phyloP scores from a whole-genome alignment of 2,329 filamentous ascomycete species.

The Pestalotiopsis sp. region DNA sequence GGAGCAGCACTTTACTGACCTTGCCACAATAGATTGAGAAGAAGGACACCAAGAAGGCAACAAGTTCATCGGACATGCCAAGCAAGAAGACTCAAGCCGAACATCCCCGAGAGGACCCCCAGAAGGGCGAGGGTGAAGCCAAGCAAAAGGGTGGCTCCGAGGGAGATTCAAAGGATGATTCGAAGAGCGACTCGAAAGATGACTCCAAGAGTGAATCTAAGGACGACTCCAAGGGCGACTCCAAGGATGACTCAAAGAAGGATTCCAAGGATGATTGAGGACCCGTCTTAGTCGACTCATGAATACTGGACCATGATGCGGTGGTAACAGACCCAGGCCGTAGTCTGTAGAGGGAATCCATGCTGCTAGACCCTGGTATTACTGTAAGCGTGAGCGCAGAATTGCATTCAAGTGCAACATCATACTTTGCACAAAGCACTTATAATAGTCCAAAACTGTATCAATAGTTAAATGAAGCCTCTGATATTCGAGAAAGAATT shows the following conservation, averaged over 20 bases:
- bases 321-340: too few relatives aligned
- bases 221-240: too few relatives aligned
- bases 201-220: too few relatives aligned
- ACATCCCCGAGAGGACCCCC: conserved; percentile 28
- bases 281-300: too few relatives aligned
- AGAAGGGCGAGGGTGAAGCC: conserved; percentile 26
- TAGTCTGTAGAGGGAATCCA: too few relatives aligned
- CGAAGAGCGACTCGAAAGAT: too few relatives aligned
- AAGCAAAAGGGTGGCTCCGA: conserved; percentile 21
- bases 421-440: neutral
- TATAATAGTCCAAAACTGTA: neutral
- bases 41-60: conserved; percentile 23
- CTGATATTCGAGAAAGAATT: too few relatives aligned
- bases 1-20: neutral
- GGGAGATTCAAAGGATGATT: neutral
- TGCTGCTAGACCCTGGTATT: too few relatives aligned
- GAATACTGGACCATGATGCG: too few relatives aligned
- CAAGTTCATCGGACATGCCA: conserved; percentile 22
- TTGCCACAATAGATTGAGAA: conserved; percentile 15
- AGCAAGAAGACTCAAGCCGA: conserved; percentile 27
- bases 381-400: too few relatives aligned
- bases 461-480: neutral
- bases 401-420: too few relatives aligned
- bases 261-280: neutral
- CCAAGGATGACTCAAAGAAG: neutral